phyloP scores from a whole-genome alignment of 495 filamentous ascomycete genomes.

The Talaromyces nanjingensis region DNA sequence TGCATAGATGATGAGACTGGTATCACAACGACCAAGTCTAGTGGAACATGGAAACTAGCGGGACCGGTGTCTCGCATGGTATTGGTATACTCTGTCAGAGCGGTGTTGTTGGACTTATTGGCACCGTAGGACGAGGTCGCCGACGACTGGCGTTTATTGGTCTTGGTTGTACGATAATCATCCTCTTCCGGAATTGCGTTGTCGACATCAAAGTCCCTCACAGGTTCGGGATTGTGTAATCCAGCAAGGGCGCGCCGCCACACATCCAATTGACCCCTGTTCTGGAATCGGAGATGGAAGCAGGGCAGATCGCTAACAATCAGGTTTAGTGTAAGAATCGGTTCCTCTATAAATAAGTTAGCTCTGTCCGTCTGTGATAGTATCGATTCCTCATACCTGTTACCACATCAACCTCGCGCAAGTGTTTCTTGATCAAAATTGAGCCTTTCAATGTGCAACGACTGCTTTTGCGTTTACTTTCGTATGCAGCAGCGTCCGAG shows the following conservation, averaged over 20 bases:
- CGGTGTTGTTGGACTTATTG: conserved; percentile 38
- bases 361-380: conserved; percentile 2
- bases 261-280: conserved; percentile 73
- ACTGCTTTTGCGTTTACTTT: conserved; percentile 52
- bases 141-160: conserved; percentile 76
- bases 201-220: conserved; percentile 69
- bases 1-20: conserved; percentile 99
- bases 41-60: conserved; percentile 71
- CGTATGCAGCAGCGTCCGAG: conserved; percentile 51
- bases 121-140: conserved; percentile 76
- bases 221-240: conserved; percentile 58
- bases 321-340: conserved; percentile 81
- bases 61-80: conserved; percentile 50
- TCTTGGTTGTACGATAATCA: conserved; percentile 66
- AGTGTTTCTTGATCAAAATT: conserved; percentile 96
- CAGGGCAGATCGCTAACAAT: conserved; percentile 93
- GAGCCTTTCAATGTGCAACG: conserved; percentile 93
- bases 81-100: conserved; percentile 55
- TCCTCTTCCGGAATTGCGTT: conserved; percentile 85
- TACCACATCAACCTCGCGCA: conserved; percentile 77
- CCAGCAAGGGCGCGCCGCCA: conserved; percentile 89
- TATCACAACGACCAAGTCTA: conserved; percentile 95
- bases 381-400: conserved; percentile 30
- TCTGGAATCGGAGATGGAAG: conserved; percentile 91
- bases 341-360: conserved; percentile 51